Conservation (phyloP, 1,284 basidiomycete genomes). For the Malassezia yamatoensis region DNA sequence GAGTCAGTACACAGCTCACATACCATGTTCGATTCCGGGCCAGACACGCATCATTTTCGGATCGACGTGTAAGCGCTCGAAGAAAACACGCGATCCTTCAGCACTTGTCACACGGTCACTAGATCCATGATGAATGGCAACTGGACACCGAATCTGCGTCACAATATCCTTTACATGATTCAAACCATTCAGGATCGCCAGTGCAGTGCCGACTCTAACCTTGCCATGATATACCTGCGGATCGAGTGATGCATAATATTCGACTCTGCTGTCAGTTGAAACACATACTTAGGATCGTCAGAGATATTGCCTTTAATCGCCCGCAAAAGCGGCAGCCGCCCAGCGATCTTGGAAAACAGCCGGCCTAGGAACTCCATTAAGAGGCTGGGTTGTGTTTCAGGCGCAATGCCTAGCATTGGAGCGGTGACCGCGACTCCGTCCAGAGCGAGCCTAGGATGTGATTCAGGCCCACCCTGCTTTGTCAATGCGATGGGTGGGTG, state of each 20-base stretch:
- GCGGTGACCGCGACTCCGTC: conserved; percentile 50
- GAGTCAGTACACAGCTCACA: neutral
- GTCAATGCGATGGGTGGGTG: conserved; percentile 31
- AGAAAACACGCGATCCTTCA: conserved; percentile 49
- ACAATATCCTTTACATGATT: conserved; percentile 45
- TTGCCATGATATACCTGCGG: conserved; percentile 51
- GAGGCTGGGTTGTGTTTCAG: conserved; percentile 47
- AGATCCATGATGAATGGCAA: conserved; percentile 52
- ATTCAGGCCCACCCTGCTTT: conserved; percentile 19
- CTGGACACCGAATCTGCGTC: conserved; percentile 46
- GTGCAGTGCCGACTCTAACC: conserved; percentile 51
- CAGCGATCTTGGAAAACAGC: conserved; percentile 48
- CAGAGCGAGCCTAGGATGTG: conserved; percentile 21
- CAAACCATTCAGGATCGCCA: conserved; percentile 51
- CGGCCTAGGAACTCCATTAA: conserved; percentile 49
- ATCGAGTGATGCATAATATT: conserved; percentile 40
- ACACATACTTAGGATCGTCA: conserved; percentile 49
- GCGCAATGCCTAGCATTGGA: conserved; percentile 51
- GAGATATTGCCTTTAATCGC: conserved; percentile 52
- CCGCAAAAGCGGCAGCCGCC: conserved; percentile 49
- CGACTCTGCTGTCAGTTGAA: conserved; percentile 27
- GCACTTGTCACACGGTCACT: conserved; percentile 51
- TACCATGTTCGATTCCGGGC: conserved; percentile 52
- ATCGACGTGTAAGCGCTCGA: conserved; percentile 46
- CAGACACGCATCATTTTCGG: conserved; percentile 52